Evolutionary conservation across 1,284 basidiomycete species (phyloP).

Genomic region (Caloboletus inedulis): DNA sequence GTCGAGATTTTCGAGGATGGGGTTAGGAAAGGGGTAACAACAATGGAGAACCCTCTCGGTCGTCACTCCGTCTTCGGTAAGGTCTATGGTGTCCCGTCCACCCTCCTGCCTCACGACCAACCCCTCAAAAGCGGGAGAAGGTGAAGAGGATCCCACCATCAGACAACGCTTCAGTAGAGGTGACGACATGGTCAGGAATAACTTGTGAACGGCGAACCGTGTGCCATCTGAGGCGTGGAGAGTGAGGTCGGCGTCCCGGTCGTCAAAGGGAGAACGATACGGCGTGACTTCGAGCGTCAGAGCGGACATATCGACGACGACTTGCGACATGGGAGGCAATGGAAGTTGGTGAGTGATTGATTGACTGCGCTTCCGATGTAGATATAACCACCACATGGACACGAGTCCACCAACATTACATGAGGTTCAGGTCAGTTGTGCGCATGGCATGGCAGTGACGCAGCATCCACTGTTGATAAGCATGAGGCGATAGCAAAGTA

Average conservation of each 20-base stretch:
- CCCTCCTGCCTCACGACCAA: slow-evolving; percentile 24
- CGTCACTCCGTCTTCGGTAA: slow-evolving; percentile 28
- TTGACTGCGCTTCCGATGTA: slow-evolving; percentile 21
- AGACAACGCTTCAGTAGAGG: slow-evolving; percentile 30
- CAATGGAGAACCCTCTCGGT: slow-evolving; percentile 34
- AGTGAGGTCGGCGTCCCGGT: slow-evolving; percentile 31
- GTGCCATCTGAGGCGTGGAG: slow-evolving; percentile 32
- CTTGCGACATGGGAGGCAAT: slow-evolving; percentile 28
- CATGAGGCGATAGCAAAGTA: slow-evolving; percentile 22
- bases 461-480: slow-evolving; percentile 19
- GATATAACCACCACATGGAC: slow-evolving; percentile 27
- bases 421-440: slow-evolving; percentile 30
- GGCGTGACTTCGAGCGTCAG: slow-evolving; percentile 29
- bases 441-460: slow-evolving; percentile 25
- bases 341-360: slow-evolving; percentile 15
- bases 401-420: slow-evolving; percentile 18
- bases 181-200: slow-evolving; percentile 32
- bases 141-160: slow-evolving; percentile 27
- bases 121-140: slow-evolving; percentile 28
- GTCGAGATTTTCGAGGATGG: slow-evolving; percentile 30
- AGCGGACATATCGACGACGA: slow-evolving; percentile 22
- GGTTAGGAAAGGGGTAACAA: slow-evolving; percentile 33
- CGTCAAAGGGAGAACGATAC: slow-evolving; percentile 31
- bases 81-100: slow-evolving; percentile 27
- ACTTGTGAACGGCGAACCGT: slow-evolving; percentile 33